Evolutionary conservation across 2,329 filamentous ascomycete genomes (phyloP).

Genomic region (Chaetomiaceae sp.): DNA sequence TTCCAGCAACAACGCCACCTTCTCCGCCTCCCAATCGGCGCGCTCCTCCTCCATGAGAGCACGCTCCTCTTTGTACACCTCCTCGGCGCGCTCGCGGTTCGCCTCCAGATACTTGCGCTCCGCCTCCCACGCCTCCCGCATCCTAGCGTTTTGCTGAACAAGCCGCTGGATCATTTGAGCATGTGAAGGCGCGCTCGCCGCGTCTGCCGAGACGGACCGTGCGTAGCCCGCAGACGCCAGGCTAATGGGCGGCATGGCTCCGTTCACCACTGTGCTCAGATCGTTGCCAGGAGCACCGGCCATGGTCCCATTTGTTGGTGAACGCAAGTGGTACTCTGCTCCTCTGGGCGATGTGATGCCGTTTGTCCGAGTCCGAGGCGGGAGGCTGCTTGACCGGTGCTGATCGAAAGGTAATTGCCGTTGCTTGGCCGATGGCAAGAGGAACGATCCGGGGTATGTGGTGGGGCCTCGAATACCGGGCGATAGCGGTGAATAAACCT

Average conservation of each 20-base stretch:
- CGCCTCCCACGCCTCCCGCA: slow-evolving; percentile 49
- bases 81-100: slow-evolving; percentile 49
- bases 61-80: slow-evolving; percentile 53
- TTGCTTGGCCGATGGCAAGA: slow-evolving; percentile 25
- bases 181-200: slow-evolving; percentile 28
- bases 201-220: slow-evolving; percentile 29
- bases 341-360: neutral
- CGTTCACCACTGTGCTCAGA: slow-evolving; percentile 1
- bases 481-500: slow-evolving; percentile 26
- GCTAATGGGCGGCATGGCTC: slow-evolving; percentile 7
- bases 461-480: slow-evolving; percentile 25
- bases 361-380: slow-evolving; percentile 24
- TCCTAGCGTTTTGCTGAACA: slow-evolving; percentile 39
- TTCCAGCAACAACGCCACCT: slow-evolving; percentile 37
- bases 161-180: slow-evolving; percentile 38
- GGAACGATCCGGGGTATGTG: slow-evolving; percentile 23
- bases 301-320: neutral
- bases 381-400: slow-evolving; percentile 32
- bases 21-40: slow-evolving; percentile 44
- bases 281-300: slow-evolving; percentile 7
- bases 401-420: slow-evolving; percentile 26
- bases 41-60: slow-evolving; percentile 50
- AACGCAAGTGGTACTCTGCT: neutral
- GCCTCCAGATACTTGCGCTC: slow-evolving; percentile 52
- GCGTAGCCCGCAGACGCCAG: slow-evolving; percentile 25